Percentiles rank a stretch among this genome's conserved stretches.
Evolutionary conservation across 441 rosid species (phyloP).

Genomic region (Gossypium schwendimanii): DNA sequence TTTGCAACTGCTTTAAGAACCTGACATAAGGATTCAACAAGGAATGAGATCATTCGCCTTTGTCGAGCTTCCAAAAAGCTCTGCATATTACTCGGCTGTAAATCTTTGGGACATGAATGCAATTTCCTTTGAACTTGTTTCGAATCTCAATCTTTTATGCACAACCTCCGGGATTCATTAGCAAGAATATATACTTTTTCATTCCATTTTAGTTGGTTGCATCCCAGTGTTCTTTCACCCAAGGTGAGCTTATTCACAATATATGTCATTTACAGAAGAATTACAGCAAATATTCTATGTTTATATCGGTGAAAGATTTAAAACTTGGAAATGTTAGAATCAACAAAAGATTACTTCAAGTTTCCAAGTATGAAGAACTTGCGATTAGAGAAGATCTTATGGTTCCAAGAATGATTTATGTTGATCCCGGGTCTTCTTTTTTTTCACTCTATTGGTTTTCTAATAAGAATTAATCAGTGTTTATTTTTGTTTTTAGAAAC

Average conservation of each 20-base stretch:
- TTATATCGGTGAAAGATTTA: neutral
- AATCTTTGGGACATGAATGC: neutral
- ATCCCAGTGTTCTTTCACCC: neutral
- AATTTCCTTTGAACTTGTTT: neutral
- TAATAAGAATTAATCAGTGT: no score
- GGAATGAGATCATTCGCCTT: neutral
- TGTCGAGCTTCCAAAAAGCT: neutral
- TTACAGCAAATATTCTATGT: neutral
- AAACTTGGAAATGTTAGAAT: neutral
- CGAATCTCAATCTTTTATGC: neutral
- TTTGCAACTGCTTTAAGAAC: slow-evolving; percentile 43
- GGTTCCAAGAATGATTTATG: slow-evolving; percentile 4
- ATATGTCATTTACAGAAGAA: slow-evolving; percentile 3
- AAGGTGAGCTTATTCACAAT: slow-evolving; percentile 1
- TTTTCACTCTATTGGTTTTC: no score
- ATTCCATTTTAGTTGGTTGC: neutral
- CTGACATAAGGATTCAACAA: slow-evolving; percentile 14
- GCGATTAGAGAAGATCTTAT: slow-evolving; percentile 1
- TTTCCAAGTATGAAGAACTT: neutral
- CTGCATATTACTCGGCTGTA: neutral
- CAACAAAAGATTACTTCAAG: neutral
- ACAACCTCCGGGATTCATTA: neutral
- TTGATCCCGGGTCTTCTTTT: neutral
- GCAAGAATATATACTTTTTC: neutral
- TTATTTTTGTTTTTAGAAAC: no score